Base-by-base conservation (phyloP, 2,329 filamentous ascomycete genomes). In the Fusarium transvaalense region DNA sequence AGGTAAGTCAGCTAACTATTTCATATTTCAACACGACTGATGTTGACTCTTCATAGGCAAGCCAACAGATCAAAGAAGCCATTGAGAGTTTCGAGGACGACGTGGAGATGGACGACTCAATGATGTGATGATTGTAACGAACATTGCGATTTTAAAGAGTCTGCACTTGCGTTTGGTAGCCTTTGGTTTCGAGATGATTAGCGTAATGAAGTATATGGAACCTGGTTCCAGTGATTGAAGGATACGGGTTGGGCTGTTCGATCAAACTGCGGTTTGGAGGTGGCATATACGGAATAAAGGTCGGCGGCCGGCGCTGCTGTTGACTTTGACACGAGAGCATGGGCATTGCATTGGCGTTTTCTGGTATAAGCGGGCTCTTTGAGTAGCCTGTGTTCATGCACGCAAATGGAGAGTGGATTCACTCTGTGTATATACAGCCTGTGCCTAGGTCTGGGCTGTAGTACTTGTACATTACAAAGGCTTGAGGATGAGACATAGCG, bases 31-130 rank as follows among this genome's bases (percentile, higher is more conserved):
- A 38, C 10, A 38, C 31, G 10, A 10, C 21, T 10, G 8, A 47
- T 52, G 39, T 56, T 71, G 13, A 72, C 50, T 50, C 5, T 56
- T 35, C 21, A 38, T 19, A 97, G 94, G 93, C 95, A 73, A 94
- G 93, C 69, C 91, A 92, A 67, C 91, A 94, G 78, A 97, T 99
- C 80, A 99, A 98, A 81, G 94, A 97, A 78, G 94, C 93, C 19
- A 97, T 99, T 82, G 95, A 98, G 82, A 91, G 90, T 73, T 86
- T 98, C 60, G 93, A 97, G 74, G 91, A 94, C 58, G 91, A 92
- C 63, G 89, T 92, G 60, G 87, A 89, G 58, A 89, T 92, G 79
- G 86, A 89, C 66, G 87, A 89, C 76, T 88, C 86, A 64, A 88
- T 89, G 84, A 87, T 88, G 80, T 81, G 80, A 80, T 87, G 79